Base-by-base conservation (phyloP, 306 rosid species). In the Rubus idaeus region DNA sequence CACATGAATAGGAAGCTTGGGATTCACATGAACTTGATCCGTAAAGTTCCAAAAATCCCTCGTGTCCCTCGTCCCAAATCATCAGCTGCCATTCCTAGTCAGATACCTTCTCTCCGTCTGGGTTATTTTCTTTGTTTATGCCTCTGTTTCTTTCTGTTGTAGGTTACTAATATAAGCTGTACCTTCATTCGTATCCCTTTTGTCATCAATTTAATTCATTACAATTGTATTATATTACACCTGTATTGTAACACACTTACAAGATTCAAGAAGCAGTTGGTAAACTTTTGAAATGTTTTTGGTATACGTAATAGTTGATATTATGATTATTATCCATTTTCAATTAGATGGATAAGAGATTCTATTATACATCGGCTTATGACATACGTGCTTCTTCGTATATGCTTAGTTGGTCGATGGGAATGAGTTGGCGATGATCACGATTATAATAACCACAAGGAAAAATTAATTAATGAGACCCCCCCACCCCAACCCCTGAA, bases 81-180 rank as follows among this genome's bases (percentile, higher is more conserved):
- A 82, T 73, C 85, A 5, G 70, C 85, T 23, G 76, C 80, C 4
- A 7, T 35, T 50, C 53, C 67, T n/a, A 82, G 10, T 74, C 56
- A 30, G 68, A 42, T 16, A 10, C 69, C 69, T 74, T 73, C 51
- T 49, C 49, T 68, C 65, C 69, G 20, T 68, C 61, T 74, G 5
- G 70, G 52, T 26, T 49, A 10, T 47, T 14, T 76, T 37, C n/a
- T 71, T 17, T 65, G 47, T 51, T 5, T 66, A 57, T 61, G 42
- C 63, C 52, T 82, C 4, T 8, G 50, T 47, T 39, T 68, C 39
- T 62, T 82, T 41, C 45, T 72, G 35, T 16, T 44, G 2, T 70
- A 62, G 64, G 47, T 13, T 35, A 56, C 35, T 56, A 35, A 12
- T 56, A 20, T 56, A 35, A 18, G 63, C 16, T 55, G 60, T 18